Evolutionary conservation across 2,329 filamentous ascomycete genomes (phyloP), one percentile per base, ranked within the genome.

Genomic region (Daldinia sp.): DNA sequence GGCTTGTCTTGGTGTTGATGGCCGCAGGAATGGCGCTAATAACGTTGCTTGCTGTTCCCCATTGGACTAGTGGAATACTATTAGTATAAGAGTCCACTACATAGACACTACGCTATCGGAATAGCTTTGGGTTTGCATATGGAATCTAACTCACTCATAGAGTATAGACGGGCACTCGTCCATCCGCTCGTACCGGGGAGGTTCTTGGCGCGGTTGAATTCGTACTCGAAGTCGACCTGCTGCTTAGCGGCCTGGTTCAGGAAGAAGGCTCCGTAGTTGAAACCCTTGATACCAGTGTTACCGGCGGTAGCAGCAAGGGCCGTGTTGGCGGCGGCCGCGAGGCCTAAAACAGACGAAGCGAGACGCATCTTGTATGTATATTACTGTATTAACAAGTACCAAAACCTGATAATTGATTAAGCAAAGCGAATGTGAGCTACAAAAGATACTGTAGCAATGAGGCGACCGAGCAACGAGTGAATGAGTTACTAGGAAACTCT

Each of bases 21-120:
- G 87, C 86, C 6, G 87, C 87, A 78, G 90, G 90, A 80, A 92
- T 84, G 37, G 92, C 92, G 78, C 90, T 84, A 75, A 94, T 78
- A 23, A 92, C 91, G 78, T 93, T 65, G 60, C 64, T 75, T 46
- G 74, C 56, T 2, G 76, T 78, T 67, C 74, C 74, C 74, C 74
- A 77, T 73, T 78, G 76, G 62, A 79, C 77, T 79, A 57, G 28
- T 39, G 3, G 51, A 6, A 44, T n/a, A 5, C 26, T 9, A 50
- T 74, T 66, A 73, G 71, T 23, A 42, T 48, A 30, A 9, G 10
- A 9, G 6, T 35, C 33, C 10, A 35, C 33, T 35, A 35, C 9
- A 35, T 35, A 35, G 1, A 35, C 7, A 9, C 33, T 9, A 35
- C 6, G 33, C 33, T 35, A 35, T 35, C 5, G 33, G 33, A 7